Evolutionary conservation across 139 green algal species (phyloP), one percentile per base, ranked within the genome.

Genomic region (Chlamydomonas incerta): DNA sequence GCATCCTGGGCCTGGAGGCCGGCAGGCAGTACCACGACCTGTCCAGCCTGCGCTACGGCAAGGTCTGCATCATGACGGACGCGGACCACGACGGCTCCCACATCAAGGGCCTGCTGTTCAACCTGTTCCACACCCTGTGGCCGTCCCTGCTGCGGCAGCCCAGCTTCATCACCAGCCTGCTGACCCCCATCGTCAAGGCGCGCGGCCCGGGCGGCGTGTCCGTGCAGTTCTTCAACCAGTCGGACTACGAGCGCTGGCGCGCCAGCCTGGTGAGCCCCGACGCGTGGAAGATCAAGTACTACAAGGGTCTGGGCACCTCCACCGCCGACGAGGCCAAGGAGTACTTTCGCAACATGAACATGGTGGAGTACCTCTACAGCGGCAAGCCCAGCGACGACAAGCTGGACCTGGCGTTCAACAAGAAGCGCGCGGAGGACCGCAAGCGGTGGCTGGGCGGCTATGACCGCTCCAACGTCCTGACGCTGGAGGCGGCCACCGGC

Each of bases 1-100:
- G 94, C 83, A 95, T 95, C 83, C 50, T 95, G 55, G 93, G 93
- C 10, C 84, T 95, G 41, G 80, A 95, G 89, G 87, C 93, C 23
- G 92, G 88, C 55, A 90, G 91, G 11, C 57, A n/a, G 13, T 87
- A 87, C 81, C 3, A 10, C 6, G 47, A 3, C 21, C 26, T 33
- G 13, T 6, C 10, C 24, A 70, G 81, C 60, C 84, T 89, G 46
- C 73, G 84, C 31, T 89, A 89, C 66, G 84, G 84, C 4, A 41
- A 31, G 18, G 47, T 89, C 20, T 81, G 81, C 74, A 34, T 81
- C 31, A 65, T 85, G 41, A 81, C 74, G 4, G 84, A 89, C 69
- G 50, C 24, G 3, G 80, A 90, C 60, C 31, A 47, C 5, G 86
- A 90, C 55, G 86, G 86, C 37, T 57, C 5, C 34, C 86, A 90